Conservation (phyloP, 2,329 filamentous ascomycete genomes). For the Neurospora sp. region DNA sequence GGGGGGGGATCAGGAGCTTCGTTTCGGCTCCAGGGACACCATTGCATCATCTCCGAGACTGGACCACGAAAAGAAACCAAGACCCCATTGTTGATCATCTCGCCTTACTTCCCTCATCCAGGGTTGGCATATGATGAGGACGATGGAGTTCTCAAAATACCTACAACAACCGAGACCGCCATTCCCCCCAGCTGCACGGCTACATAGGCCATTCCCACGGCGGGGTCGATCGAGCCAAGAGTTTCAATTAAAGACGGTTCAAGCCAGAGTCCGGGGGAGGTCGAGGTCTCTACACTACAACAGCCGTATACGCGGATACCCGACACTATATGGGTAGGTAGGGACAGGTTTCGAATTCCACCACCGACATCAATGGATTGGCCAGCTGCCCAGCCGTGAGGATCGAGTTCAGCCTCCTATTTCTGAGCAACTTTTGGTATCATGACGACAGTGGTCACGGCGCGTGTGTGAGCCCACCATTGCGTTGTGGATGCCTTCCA, state of each 20-base stretch:
- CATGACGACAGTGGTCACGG: background rate
- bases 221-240: background rate
- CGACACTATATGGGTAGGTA: background rate
- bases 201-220: background rate
- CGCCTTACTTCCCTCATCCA: background rate
- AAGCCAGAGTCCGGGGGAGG: background rate
- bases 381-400: background rate
- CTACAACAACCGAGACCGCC: background rate
- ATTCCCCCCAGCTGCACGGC: background rate
- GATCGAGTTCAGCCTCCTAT: conserved; percentile 8
- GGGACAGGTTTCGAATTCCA: background rate
- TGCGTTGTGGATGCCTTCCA: background rate
- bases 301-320: conserved; percentile 4
- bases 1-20: background rate
- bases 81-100: background rate
- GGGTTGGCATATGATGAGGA: background rate
- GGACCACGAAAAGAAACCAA: background rate
- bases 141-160: background rate
- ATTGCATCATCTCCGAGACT: background rate
- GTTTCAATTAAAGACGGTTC: background rate
- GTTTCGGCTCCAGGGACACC: background rate
- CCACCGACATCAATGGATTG: background rate
- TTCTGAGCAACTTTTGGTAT: background rate
- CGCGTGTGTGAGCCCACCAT: background rate
- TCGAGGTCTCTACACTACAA: background rate